Base-by-base conservation (phyloP, 495 filamentous ascomycete species). In the Jackrogersella minutella region DNA sequence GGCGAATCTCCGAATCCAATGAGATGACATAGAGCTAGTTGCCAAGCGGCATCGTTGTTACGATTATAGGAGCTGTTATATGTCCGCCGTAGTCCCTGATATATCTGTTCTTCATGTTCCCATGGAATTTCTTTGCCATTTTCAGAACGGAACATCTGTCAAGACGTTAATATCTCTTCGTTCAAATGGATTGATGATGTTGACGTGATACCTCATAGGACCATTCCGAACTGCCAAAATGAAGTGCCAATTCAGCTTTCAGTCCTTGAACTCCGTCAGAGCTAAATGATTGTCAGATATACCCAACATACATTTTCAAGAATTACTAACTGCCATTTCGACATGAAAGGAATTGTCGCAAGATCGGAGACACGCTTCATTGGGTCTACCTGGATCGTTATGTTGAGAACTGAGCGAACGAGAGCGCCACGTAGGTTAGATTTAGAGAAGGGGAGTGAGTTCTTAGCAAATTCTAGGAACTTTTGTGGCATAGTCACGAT, bases 51-150 rank as follows among this genome's bases (percentile, higher is more conserved):
- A 31, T 72, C 68, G 14, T 50, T 47, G 5, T 66, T 69, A 4
- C 56, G 28, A 33, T 63, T 40, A 44, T 44, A 5, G 19, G 40
- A 44, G 9, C 19, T 19, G 10, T 22, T 44, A 24, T 44, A 44
- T 0, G 59, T 64, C 5, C 47, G 39, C 24, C 62, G 54, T 13
- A 75, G 62, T 17, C 71, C 69, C 31, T 67, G 58, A 22, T 67
- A 64, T 19, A 75, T 71, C 44, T 71, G 58, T 8, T 62, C 46
- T 58, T 75, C 66, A 30, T 75, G 71, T 40, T 75, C 73, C 69
- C 72, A 75, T 34, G 72, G 72, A 8, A 75, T 72, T 11, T 75
- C 66, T 28, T 13, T 57, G 5, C 63, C 54, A 41, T 69, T 62
- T 31, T 64, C 59, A 40, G 50, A 31, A 16, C 56, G 50, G 43